These are phyloP conservation scores for Camellia japonica DNA, from an alignment of 148 eudicot genomes.

Conservation along the genomic window DNA sequence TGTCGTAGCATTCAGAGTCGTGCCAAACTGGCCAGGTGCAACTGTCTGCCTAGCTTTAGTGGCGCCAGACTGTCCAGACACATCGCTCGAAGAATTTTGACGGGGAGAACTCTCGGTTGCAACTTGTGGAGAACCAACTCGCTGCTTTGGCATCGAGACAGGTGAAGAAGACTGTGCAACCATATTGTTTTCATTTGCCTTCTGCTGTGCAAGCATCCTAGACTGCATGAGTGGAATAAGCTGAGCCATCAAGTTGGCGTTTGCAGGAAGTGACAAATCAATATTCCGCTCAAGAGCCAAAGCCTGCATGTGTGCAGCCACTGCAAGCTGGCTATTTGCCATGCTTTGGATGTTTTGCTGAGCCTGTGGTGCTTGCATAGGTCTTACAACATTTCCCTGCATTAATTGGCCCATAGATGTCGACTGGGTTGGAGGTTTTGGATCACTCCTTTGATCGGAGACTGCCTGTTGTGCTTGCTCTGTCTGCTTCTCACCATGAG, in stretches of 20 bases:
- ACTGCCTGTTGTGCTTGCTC: constrained; percentile 42
- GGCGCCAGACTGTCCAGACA: constrained; percentile 70
- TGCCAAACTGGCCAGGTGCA: constrained; percentile 47
- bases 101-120: constrained; percentile 77
- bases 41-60: constrained; percentile 57
- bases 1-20: constrained; percentile 36
- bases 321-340: constrained; percentile 50
- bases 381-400: constrained; percentile 42
- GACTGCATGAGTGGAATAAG: constrained; percentile 83
- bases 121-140: constrained; percentile 57
- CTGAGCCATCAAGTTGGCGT: constrained; percentile 79
- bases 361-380: constrained; percentile 48
- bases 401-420: constrained; percentile 47
- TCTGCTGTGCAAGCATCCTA: constrained; percentile 70
- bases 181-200: constrained; percentile 60
- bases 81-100: constrained; percentile 75
- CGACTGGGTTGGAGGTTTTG: constrained; percentile 50
- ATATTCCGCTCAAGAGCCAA: constrained; percentile 85
- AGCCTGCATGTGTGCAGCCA: constrained; percentile 89
- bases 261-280: constrained; percentile 77
- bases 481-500: constrained; percentile 48
- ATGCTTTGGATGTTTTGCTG: constrained; percentile 57
- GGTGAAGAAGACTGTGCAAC: constrained; percentile 43
- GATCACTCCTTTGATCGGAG: constrained; percentile 59
- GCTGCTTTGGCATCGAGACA: constrained; percentile 56